Evolutionary conservation across 2,329 filamentous ascomycete species (phyloP), one percentile per base, ranked within the genome.

Genomic region (Ceratocystis lukuohia): DNA sequence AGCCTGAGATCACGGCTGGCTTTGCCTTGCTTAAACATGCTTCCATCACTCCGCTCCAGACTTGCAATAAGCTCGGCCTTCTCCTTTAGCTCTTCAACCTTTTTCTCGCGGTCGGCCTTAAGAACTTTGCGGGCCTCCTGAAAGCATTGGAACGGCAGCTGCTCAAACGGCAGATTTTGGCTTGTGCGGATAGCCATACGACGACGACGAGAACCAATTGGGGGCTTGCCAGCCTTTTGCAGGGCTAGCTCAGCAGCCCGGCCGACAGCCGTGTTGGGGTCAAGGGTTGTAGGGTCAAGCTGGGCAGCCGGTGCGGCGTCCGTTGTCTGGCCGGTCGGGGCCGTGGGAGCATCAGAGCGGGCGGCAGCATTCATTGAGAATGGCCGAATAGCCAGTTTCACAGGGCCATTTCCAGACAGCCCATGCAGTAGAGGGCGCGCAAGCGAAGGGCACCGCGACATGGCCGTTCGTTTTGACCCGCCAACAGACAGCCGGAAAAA

Each of bases 141-240:
- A 79, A 97, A 99, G 77, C 90, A 94, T 81, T 97, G 93, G 78
- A 95, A 99, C 20, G 94, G 94, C 70, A 99, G 80, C 74, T 93
- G 88, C 79, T 96, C 91, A 74, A 99, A 96, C 30, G 92, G 91
- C 62, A 96, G 78, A 69, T 81, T 77, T 46, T 78, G 82, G 56
- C 64, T 63, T 71, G 78, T 83, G 72, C 81, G 84, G 68, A 92
- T 75, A 33, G 88, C 88, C 33, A 85, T 84, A 74, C 93, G 87
- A 69, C 92, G 87, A 80, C 92, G 85, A 71, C 92, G 86, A 59
- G 91, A 96, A 63, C 92, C 92, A 71, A 96, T 80, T 64, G 90
- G 91, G 69, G 84, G 80, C 57, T 85, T 81, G 65, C 89, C 87
- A 70, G 82, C 64, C 73, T 83, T 84, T 72, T 91, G 78, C 65